These are phyloP conservation scores for Wickerhamiella vanderwaltii DNA, from an alignment of 805 yeast genomes.

Conservation along the genomic window DNA sequence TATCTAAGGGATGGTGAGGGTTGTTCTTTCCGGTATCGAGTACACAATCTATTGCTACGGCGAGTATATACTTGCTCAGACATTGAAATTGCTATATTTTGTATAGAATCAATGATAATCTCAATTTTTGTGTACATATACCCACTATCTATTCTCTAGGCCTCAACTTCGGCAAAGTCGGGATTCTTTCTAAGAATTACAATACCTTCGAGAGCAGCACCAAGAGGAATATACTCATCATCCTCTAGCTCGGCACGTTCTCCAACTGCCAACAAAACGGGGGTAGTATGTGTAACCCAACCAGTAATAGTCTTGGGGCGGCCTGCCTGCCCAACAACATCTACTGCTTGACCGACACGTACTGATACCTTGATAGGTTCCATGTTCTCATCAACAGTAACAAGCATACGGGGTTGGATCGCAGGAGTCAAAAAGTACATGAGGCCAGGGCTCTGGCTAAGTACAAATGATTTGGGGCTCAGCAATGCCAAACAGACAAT, in stretches of 20 bases:
- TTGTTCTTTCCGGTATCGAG: too few species aligned
- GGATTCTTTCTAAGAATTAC: slow-evolving; percentile 88
- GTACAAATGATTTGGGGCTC: slow-evolving; percentile 72
- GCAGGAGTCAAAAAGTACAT: slow-evolving; percentile 80
- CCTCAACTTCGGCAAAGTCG: slow-evolving; percentile 24
- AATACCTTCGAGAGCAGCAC: slow-evolving; percentile 79
- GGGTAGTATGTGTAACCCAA: slow-evolving; percentile 98
- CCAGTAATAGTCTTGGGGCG: slow-evolving; percentile 98
- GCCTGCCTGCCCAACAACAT: slow-evolving; percentile 98
- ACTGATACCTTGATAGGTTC: slow-evolving; percentile 91
- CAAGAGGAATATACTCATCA: slow-evolving; percentile 77
- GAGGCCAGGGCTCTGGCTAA: slow-evolving; percentile 62
- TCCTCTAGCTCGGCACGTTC: slow-evolving; percentile 96
- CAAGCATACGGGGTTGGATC: slow-evolving; percentile 80
- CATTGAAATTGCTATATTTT: too few species aligned
- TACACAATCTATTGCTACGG: too few species aligned
- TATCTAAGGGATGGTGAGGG: too few species aligned
- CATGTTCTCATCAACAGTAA: slow-evolving; percentile 84
- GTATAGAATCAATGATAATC: too few species aligned
- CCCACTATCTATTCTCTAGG: too few species aligned
- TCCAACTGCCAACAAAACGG: slow-evolving; percentile 83
- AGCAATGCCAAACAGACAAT: slow-evolving; percentile 74
- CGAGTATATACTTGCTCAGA: too few species aligned
- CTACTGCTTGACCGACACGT: slow-evolving; percentile 97
- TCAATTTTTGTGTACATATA: too few species aligned